A percentile compares a stretch with the other conserved stretches of the same genome.
phyloP scores from a whole-genome alignment of 768 basidiomycete genomes.

The Pleurotus pulmonarius region DNA sequence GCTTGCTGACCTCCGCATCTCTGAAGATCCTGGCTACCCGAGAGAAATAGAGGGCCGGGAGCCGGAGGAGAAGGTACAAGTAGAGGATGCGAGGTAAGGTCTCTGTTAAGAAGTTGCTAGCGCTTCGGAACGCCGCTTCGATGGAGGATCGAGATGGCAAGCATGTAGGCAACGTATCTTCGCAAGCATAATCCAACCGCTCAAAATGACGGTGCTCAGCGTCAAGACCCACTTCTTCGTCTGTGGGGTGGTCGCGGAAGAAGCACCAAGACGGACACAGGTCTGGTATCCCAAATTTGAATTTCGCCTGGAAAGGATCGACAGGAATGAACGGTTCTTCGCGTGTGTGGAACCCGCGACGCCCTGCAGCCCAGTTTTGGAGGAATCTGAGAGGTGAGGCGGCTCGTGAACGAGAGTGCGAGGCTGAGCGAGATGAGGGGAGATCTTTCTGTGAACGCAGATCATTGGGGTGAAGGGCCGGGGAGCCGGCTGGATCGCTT shows the following conservation, averaged over 20 bases:
- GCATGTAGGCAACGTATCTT: neutral
- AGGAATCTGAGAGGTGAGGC: constrained; percentile 60
- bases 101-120: constrained; percentile 27
- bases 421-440: constrained; percentile 38
- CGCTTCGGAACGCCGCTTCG: constrained; percentile 7
- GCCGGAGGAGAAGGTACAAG: constrained; percentile 51
- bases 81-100: constrained; percentile 40
- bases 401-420: constrained; percentile 49
- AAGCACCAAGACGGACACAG: constrained; percentile 13
- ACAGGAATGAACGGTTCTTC: constrained; percentile 57
- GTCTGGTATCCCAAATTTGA: constrained; percentile 20
- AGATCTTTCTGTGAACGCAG: constrained; percentile 15
- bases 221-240: constrained; percentile 18
- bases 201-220: constrained; percentile 8
- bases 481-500: constrained; percentile 33
- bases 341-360: constrained; percentile 40
- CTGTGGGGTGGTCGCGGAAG: constrained; percentile 19
- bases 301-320: constrained; percentile 43
- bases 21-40: constrained; percentile 75
- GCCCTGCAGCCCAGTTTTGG: constrained; percentile 45
- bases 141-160: neutral
- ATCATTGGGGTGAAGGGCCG: constrained; percentile 26
- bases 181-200: neutral
- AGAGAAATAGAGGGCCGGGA: constrained; percentile 79
- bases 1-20: constrained; percentile 73